Conservation (phyloP, 306 rosid species). For the Quercus ilex region DNA sequence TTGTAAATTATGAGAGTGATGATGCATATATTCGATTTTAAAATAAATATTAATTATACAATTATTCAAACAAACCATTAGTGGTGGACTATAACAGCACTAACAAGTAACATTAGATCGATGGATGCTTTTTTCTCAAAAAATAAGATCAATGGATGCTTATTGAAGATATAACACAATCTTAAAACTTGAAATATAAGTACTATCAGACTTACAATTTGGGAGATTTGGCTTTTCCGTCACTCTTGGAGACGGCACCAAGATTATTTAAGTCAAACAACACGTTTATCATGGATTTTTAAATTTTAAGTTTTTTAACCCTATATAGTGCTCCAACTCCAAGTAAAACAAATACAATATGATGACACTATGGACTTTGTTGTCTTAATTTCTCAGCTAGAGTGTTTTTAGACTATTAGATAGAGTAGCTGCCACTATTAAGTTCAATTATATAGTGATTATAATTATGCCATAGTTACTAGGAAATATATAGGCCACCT, state of each 20-base stretch:
- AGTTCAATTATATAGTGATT: too few relatives aligned
- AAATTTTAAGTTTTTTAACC: not conserved
- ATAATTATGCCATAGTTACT: too few relatives aligned
- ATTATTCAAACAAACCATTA: too few relatives aligned
- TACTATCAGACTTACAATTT: not conserved
- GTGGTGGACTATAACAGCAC: too few relatives aligned
- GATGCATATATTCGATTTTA: too few relatives aligned
- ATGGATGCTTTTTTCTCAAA: not conserved
- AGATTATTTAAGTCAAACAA: not conserved
- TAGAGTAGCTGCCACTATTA: too few relatives aligned
- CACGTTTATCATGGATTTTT: conserved; percentile 8
- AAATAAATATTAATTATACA: too few relatives aligned
- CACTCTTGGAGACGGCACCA: conserved; percentile 20
- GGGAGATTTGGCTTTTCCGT: conserved; percentile 23
- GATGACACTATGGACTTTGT: not conserved
- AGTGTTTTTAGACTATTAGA: not conserved
- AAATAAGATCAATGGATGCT: not conserved
- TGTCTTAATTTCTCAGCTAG: not conserved
- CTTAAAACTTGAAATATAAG: not conserved
- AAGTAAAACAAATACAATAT: not conserved
- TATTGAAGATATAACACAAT: not conserved
- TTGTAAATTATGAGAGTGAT: too few relatives aligned
- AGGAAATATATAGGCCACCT: too few relatives aligned
- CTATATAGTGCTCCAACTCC: not conserved
- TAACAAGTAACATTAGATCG: too few relatives aligned